Conservation (phyloP, 2,329 filamentous ascomycete species). For the Ophiocordyceps camponoti-leonardi region DNA sequence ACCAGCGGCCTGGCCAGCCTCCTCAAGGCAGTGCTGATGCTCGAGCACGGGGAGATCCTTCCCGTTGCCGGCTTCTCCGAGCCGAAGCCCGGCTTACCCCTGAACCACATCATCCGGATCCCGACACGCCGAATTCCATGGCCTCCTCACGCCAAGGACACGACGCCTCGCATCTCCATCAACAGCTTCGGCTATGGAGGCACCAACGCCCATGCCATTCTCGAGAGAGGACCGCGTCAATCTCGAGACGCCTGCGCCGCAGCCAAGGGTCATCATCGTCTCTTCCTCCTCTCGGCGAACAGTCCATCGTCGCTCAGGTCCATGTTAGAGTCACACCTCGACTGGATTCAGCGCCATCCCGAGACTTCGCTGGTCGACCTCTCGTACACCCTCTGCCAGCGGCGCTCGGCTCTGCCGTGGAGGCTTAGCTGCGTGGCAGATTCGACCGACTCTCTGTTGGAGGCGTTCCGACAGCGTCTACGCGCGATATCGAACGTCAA, state of each 20-base stretch:
- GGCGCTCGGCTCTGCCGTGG: too few species aligned
- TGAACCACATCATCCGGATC: constrained; percentile 8
- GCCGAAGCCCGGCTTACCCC: background rate
- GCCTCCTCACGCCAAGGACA: constrained; percentile 11
- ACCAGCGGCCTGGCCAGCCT: constrained; percentile 9
- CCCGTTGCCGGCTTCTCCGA: constrained; percentile 6
- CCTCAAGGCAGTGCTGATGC: constrained; percentile 10
- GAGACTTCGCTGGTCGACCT: too few species aligned
- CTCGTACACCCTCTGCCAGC: too few species aligned
- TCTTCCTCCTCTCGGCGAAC: too few species aligned
- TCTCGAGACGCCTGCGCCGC: background rate
- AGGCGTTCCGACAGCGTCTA: background rate
- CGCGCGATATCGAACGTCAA: background rate
- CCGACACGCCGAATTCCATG: constrained; percentile 15
- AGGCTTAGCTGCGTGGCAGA: too few species aligned
- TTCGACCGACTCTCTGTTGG: background rate
- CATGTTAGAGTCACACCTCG: too few species aligned
- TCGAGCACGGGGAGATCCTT: constrained; percentile 9
- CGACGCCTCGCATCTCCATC: constrained; percentile 23
- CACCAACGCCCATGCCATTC: constrained; percentile 22
- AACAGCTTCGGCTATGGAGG: constrained; percentile 26
- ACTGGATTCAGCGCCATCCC: too few species aligned
- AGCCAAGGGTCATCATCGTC: too few species aligned
- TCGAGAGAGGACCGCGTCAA: constrained; percentile 5
- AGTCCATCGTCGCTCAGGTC: too few species aligned